Evolutionary conservation across 192 early-diverging fungal species (phyloP), one percentile per base, ranked within the genome.

Genomic region (Coemansia sp.): DNA sequence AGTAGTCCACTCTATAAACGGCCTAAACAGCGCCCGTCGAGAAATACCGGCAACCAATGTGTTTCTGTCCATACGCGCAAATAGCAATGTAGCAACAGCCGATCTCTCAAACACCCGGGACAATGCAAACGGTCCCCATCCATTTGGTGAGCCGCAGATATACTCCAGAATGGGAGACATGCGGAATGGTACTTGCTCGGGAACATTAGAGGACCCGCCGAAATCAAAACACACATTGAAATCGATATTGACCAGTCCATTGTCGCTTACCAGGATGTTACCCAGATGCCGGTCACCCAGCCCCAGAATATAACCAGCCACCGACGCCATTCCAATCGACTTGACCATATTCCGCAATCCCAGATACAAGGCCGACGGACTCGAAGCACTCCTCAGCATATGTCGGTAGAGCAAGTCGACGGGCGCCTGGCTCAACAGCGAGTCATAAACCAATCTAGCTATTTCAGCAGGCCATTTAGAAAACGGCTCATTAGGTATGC

Each of bases 161-260:
- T 72, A 77, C 6, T 65, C 32, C 0, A 84, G 67, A 39, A 84
- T 87, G 33, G 81, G 86, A 17, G 91, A 89, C 68, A 93, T 63
- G n/a, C 91, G 76, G 70, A 91, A 93, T n/a, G 91, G 91, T 7
- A 92, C 90, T 3, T 72, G 86, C 71, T 93, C 91, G 11, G 90
- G 90, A 1, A 93, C 78, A 14, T 88, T 83, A 30, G 91, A 77
- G 3, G 82, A 68, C 2, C 66, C 35, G 7, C 91, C 91, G 46
- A 88, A 88, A 44, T 91, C 91, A 63, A 91, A 93, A 67, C 89
- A 89, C 9, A 93, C 88, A 66, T 91, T 93, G 67, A 85, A 93
- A 66, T 93, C 91, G 61, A 93, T 89, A 65, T 91, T 90, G 47
- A 93, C 73, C 43, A 93, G 69, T 0, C 89, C 89, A 4, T 39